phyloP scores from a whole-genome alignment of 257 asterid genomes.

The Handroanthus guayacan region DNA sequence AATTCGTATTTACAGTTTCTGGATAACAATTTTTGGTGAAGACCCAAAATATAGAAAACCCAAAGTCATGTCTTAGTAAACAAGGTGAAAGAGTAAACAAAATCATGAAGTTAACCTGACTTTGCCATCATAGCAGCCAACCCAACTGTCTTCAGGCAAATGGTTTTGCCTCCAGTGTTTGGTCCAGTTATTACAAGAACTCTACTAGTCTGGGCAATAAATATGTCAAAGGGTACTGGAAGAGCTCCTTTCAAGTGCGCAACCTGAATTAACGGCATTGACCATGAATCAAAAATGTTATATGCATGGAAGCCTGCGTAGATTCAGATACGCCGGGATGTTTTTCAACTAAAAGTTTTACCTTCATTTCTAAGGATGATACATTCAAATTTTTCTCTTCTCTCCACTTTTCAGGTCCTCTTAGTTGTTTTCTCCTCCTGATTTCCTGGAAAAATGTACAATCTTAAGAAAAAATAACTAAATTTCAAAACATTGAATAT shows the following conservation, averaged over 20 bases:
- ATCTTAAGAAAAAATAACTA: constrained; percentile 28
- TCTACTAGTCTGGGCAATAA: constrained; percentile 60
- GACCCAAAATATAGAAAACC: constrained; percentile 3
- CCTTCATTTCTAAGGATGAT: constrained; percentile 78
- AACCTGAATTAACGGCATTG: constrained; percentile 61
- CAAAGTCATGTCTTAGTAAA: constrained; percentile 8
- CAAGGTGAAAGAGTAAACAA: constrained; percentile 5
- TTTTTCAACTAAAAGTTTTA: constrained; percentile 29
- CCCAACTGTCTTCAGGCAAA: constrained; percentile 92
- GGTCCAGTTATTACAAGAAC: constrained; percentile 95
- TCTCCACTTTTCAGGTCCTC: constrained; percentile 53
- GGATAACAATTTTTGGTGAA: constrained; percentile 11
- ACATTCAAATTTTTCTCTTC: constrained; percentile 54
- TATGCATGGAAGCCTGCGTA: constrained; percentile 12
- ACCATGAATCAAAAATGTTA: constrained; percentile 16
- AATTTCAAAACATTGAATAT: constrained; percentile 13
- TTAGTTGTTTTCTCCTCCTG: constrained; percentile 81
- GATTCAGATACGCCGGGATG: constrained; percentile 20
- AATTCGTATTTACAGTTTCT: constrained; percentile 1
- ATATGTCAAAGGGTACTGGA: constrained; percentile 88
- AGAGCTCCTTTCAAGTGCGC: constrained; percentile 66
- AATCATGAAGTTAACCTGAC: constrained; percentile 65
- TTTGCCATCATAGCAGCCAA: constrained; percentile 99
- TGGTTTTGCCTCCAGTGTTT: constrained; percentile 98
- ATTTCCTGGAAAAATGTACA: constrained; percentile 62